Base-by-base conservation (phyloP, 495 filamentous ascomycete genomes). In the Bacidia gigantensis region DNA sequence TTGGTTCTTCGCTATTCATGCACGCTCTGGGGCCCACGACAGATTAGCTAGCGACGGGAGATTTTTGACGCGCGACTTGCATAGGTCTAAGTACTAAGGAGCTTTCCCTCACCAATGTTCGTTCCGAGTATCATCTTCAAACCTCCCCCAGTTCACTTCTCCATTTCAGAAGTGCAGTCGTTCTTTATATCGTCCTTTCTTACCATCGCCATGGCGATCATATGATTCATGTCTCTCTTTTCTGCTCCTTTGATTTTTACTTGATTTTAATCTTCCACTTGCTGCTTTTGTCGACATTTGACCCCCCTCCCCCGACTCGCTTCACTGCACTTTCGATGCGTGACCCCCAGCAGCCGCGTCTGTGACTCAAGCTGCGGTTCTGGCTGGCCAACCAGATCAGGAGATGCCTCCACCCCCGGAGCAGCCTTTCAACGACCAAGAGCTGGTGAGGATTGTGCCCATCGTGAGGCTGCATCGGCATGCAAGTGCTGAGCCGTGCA, bases 391-490 rank as follows among this genome's bases (percentile, higher is more conserved):
- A 18, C 41, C 20, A 9, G 20, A 18, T 22, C 12, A 44, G 17
- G 14, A 20, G 5, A 59, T 59, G 56, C 54, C 59, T 25, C 32
- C 43, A 21, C 51, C 26, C 18, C 60, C 67, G 50, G 73, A 74
- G 60, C 68, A 65, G 58, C 73, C 74, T 61, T 80, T 74, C 69
- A 66, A 69, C 50, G 74, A 80, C 65, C 70, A 72, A 66, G 78
- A 81, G 67, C 74, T 76, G 71, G 78, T 81, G 72, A 46, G 72
- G 49, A 21, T 46, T 39, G 26, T 46, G 35, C 24, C 25, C 18
- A 49, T 51, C 22, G 2, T 23, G 18, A 20, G 3, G 24, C 22
- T 46, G n/a, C n/a, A n/a, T 35, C 29, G 5, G 7, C 14, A 35
- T 14, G 29, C 29, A 35, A 14, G 14, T 5, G 29, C 29, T 7